A percentile compares a stretch with the other conserved stretches of the same genome.
Evolutionary conservation across 192 early-diverging fungal genomes (phyloP).

Genomic region (Backusella circina): DNA sequence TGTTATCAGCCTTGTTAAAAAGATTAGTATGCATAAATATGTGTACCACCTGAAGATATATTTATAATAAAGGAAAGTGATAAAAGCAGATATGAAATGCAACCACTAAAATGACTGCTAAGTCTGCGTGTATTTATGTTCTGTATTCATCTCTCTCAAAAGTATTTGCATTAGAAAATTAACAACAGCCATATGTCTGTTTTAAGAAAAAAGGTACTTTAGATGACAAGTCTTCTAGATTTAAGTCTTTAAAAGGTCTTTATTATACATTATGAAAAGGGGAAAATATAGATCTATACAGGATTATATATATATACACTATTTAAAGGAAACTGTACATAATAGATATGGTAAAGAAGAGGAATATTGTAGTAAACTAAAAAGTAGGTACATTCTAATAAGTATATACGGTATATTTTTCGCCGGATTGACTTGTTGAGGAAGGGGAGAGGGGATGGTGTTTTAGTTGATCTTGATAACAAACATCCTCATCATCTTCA

Average conservation of each 20-base stretch:
- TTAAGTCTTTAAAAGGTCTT: neutral
- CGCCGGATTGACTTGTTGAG: neutral
- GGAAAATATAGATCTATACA: neutral
- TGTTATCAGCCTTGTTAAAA: neutral
- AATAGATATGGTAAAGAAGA: neutral
- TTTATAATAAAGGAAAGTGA: neutral
- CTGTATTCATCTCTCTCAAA: neutral
- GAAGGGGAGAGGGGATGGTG: neutral
- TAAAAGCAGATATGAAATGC: neutral
- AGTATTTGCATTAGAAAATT: neutral
- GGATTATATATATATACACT: neutral
- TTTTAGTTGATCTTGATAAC: neutral
- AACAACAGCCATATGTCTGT: neutral
- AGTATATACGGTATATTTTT: neutral
- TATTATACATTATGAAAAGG: neutral
- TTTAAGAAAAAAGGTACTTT: neutral
- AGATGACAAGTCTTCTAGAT: neutral
- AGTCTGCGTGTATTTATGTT: neutral
- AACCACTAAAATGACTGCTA: neutral
- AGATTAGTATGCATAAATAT: neutral
- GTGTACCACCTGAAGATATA: neutral
- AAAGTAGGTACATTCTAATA: neutral
- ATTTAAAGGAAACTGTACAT: neutral
- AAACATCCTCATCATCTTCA: constrained; percentile 7
- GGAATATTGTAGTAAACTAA: neutral